A percentile compares a stretch with the other conserved stretches of the same genome.
phyloP scores from a whole-genome alignment of 768 basidiomycete genomes.

The Boletus subparvulus region DNA sequence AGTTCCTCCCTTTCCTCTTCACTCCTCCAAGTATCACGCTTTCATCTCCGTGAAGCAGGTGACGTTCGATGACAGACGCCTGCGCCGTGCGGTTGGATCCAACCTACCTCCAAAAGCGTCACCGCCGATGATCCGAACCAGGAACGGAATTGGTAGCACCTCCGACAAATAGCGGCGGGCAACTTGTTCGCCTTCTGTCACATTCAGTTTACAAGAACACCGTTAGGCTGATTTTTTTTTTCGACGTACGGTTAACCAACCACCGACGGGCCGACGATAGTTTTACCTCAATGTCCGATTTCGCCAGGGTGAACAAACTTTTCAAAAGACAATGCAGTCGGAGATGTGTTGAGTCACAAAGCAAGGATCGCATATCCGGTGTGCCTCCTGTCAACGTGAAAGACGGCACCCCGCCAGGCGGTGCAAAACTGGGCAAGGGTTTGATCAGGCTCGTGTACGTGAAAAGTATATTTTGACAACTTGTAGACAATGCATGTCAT shows the following conservation, averaged over 20 bases:
- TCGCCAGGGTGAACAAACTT: background rate
- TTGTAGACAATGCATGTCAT: no score
- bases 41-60: background rate
- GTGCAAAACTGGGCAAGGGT: background rate
- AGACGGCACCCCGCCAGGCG: background rate
- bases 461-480: background rate
- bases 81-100: background rate
- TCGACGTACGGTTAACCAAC: background rate
- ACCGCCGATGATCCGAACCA: background rate
- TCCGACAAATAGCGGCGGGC: background rate
- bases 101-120: background rate
- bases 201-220: background rate
- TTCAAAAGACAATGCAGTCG: background rate
- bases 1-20: background rate
- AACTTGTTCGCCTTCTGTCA: background rate
- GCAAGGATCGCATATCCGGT: background rate
- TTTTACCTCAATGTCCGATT: background rate
- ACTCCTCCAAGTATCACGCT: background rate
- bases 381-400: background rate
- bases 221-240: background rate
- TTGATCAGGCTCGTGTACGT: background rate
- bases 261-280: background rate
- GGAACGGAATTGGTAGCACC: background rate
- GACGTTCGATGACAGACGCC: background rate
- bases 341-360: background rate